These are phyloP conservation scores for Rhynchospora pubera DNA, from an alignment of 176 grass and related monocot genomes.

Conservation along the genomic window DNA sequence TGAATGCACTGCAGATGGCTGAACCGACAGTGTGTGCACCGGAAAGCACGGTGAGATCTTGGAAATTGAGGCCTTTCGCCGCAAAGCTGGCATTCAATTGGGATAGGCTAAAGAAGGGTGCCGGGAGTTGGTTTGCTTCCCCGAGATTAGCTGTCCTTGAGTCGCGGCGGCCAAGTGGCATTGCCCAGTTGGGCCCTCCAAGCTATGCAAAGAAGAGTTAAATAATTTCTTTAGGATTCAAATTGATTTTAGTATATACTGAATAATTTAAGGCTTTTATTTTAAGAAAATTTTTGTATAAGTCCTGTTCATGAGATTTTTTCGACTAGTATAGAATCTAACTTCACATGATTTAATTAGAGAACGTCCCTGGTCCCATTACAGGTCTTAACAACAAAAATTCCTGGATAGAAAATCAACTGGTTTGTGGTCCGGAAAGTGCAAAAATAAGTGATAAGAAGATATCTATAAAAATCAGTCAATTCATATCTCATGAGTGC, in stretches of 20 bases:
- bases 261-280: not conserved
- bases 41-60: constrained; percentile 36
- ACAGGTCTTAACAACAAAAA: too few species aligned
- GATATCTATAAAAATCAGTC: too few species aligned
- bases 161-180: constrained; percentile 41
- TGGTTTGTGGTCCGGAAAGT: too few species aligned
- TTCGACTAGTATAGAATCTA: not conserved
- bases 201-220: not conserved
- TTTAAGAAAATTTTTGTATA: not conserved
- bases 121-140: constrained; percentile 28
- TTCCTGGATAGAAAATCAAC: too few species aligned
- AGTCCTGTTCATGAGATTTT: not conserved
- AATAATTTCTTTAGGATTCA: not conserved
- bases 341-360: not conserved
- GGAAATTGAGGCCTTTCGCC: constrained; percentile 26
- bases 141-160: constrained; percentile 17
- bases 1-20: constrained; percentile 32
- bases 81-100: constrained; percentile 18
- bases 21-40: constrained; percentile 34
- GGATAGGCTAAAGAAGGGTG: constrained; percentile 2
- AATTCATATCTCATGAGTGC: too few species aligned
- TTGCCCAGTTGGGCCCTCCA: constrained; percentile 3
- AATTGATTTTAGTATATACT: not conserved
- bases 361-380: too few species aligned
- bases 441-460: too few species aligned